These are phyloP conservation scores for Suillus spraguei DNA, from an alignment of 768 basidiomycete genomes.

Conservation along the genomic window DNA sequence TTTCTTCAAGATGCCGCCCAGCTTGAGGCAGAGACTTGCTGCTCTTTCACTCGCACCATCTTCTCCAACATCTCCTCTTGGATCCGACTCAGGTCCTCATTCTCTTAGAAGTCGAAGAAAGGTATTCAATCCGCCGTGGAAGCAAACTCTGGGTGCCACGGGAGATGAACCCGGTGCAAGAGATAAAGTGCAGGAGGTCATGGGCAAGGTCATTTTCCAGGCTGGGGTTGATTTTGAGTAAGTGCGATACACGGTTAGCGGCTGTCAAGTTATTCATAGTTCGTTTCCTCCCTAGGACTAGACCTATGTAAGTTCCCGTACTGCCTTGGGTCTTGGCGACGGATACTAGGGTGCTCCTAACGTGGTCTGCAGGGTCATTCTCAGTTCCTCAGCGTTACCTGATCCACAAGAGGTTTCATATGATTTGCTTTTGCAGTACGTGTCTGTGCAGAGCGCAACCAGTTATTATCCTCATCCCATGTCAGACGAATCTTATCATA, in stretches of 20 bases:
- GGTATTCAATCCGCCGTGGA: conserved; percentile 59
- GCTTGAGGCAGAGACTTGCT: conserved; percentile 67
- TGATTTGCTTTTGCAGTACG: conserved; percentile 74
- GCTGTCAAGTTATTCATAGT: conserved; percentile 11
- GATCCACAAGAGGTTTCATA: conserved; percentile 78
- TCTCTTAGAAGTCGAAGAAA: conserved; percentile 36
- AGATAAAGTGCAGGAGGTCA: conserved; percentile 61
- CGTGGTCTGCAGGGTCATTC: conserved; percentile 63
- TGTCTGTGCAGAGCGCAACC: conserved; percentile 20
- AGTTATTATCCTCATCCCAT: conserved; percentile 14
- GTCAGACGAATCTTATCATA: conserved; percentile 75
- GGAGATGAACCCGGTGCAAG: conserved; percentile 30
- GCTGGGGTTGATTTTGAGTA: conserved; percentile 92
- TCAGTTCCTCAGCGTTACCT: conserved; percentile 82
- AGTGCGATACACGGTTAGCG: conserved; percentile 30
- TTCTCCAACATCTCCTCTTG: conserved; percentile 43
- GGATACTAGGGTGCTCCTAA: conserved; percentile 5
- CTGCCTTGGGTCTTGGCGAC: neutral
- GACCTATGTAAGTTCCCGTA: conserved; percentile 70
- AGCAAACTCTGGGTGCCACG: conserved; percentile 33
- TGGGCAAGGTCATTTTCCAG: conserved; percentile 79
- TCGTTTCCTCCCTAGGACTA: conserved; percentile 54
- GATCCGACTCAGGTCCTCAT: conserved; percentile 20
- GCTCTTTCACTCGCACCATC: conserved; percentile 59
- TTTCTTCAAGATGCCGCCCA: conserved; percentile 34